Evolutionary conservation across 768 basidiomycete species (phyloP).

Genomic region (Pleurotus ostreatus): DNA sequence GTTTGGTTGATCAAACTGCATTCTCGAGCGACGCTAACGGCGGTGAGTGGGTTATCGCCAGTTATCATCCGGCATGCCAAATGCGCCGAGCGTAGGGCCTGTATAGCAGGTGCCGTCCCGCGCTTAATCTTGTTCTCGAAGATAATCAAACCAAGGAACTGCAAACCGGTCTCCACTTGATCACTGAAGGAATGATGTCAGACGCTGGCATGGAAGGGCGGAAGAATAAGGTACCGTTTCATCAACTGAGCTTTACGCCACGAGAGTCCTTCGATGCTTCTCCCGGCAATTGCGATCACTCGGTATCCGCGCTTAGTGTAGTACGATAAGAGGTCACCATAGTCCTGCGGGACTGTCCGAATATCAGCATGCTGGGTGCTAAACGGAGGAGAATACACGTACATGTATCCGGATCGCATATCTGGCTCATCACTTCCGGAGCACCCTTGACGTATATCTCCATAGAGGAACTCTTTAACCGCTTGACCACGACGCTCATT

Average conservation of each 20-base stretch:
- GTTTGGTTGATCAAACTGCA: conserved; percentile 86
- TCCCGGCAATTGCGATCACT: conserved; percentile 97
- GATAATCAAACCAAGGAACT: conserved; percentile 92
- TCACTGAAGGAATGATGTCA: conserved; percentile 50
- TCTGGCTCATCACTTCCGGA: conserved; percentile 95
- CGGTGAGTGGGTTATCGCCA: conserved; percentile 95
- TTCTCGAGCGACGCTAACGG: conserved; percentile 94
- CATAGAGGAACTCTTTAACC: conserved; percentile 91
- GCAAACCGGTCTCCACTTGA: conserved; percentile 86
- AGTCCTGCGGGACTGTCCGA: conserved; percentile 84
- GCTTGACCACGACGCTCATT: conserved; percentile 98
- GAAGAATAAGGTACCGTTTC: conserved; percentile 61
- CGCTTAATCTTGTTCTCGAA: conserved; percentile 98
- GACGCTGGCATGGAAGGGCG: background rate
- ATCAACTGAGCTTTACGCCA: conserved; percentile 98
- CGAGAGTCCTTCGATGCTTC: conserved; percentile 87
- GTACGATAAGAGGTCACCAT: conserved; percentile 92
- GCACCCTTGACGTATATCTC: conserved; percentile 99
- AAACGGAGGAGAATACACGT: conserved; percentile 24
- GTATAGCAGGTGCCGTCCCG: conserved; percentile 87
- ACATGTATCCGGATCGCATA: conserved; percentile 93
- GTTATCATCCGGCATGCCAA: conserved; percentile 97
- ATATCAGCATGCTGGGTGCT: conserved; percentile 10
- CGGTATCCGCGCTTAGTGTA: conserved; percentile 97
- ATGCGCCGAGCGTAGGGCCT: conserved; percentile 83